phyloP scores from a whole-genome alignment of 345 rosid genomes.

The Arabidopsis suecica region DNA sequence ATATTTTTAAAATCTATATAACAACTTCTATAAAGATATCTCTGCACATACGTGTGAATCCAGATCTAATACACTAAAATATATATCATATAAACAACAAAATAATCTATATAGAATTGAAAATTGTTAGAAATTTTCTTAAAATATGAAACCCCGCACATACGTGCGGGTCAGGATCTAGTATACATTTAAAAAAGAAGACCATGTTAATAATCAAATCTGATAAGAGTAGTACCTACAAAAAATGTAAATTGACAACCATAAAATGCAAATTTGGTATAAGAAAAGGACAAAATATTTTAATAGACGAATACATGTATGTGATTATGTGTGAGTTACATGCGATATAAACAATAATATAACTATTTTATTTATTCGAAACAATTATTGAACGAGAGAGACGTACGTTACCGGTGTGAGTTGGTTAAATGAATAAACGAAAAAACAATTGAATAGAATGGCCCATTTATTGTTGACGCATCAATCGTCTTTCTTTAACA shows the following conservation, averaged over 20 bases:
- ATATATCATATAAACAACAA: too few species aligned
- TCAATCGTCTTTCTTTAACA: conserved; percentile 11
- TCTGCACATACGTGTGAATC: too few species aligned
- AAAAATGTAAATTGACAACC: neutral
- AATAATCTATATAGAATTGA: too few species aligned
- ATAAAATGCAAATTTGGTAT: neutral
- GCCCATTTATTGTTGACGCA: conserved; percentile 16
- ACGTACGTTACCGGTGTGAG: conserved; percentile 11
- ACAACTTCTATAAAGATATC: too few species aligned
- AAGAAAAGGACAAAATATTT: neutral
- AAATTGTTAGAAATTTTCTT: too few species aligned
- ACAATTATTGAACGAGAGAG: conserved; percentile 25
- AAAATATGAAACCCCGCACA: too few species aligned
- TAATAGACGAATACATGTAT: neutral
- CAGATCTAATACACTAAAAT: too few species aligned
- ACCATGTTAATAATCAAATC: too few species aligned
- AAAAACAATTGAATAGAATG: neutral
- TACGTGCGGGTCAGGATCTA: too few species aligned
- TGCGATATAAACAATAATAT: neutral
- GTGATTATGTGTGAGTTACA: neutral
- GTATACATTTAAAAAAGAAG: too few species aligned
- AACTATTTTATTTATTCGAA: neutral
- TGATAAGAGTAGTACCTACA: neutral
- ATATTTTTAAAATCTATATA: too few species aligned
- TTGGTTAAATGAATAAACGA: conserved; percentile 4